phyloP scores from a whole-genome alignment of 192 early-diverging fungal species.

The Linnemannia exigua region DNA sequence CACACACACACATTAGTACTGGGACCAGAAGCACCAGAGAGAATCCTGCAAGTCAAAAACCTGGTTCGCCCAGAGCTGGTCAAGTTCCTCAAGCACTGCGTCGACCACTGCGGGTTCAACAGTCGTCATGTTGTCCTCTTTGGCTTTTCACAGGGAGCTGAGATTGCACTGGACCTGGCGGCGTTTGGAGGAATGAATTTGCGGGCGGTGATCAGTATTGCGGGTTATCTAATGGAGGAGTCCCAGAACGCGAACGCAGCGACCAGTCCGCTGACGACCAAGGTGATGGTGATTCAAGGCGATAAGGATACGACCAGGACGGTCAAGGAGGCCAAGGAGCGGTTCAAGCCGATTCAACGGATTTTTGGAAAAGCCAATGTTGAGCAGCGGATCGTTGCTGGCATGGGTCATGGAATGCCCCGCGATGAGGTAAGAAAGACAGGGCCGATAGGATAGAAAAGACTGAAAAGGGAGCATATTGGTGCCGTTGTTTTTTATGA shows the following conservation, averaged over 20 bases:
- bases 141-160: slow-evolving; percentile 84
- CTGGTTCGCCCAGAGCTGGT: slow-evolving; percentile 60
- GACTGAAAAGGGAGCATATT: no score
- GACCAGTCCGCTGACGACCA: slow-evolving; percentile 35
- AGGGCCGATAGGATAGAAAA: no score
- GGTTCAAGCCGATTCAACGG: slow-evolving; percentile 47
- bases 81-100: slow-evolving; percentile 61
- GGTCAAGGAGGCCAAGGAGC: slow-evolving; percentile 54
- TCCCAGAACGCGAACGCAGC: slow-evolving; percentile 41
- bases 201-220: slow-evolving; percentile 74
- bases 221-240: slow-evolving; percentile 68
- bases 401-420: slow-evolving; percentile 77
- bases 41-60: slow-evolving; percentile 60
- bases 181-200: slow-evolving; percentile 65
- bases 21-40: slow-evolving; percentile 48
- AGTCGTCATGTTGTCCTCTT: slow-evolving; percentile 70
- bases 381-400: slow-evolving; percentile 60
- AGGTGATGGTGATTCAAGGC: slow-evolving; percentile 74
- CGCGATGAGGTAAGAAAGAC: slow-evolving; percentile 60
- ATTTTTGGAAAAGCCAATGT: slow-evolving; percentile 52
- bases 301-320: slow-evolving; percentile 63
- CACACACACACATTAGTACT: no score
- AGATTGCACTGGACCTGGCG: slow-evolving; percentile 74
- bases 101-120: slow-evolving; percentile 60
- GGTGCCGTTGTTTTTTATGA: not conserved